A percentile compares a stretch with the other conserved stretches of the same genome.
These are phyloP conservation scores for Sphaerobolus stellatus DNA, from an alignment of 1,284 basidiomycete species.

Conservation along the genomic window DNA sequence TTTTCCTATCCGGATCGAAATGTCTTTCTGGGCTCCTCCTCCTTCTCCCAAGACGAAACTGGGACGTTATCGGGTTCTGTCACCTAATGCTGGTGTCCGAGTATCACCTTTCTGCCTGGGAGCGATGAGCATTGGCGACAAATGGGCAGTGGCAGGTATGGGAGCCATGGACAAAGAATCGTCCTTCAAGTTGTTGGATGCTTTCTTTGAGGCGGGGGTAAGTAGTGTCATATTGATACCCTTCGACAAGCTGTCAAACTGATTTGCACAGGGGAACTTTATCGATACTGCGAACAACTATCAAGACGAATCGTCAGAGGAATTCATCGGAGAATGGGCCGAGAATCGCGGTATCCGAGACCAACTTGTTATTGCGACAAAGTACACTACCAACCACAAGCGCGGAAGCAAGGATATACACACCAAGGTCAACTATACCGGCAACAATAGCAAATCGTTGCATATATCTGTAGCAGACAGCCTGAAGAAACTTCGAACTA, in stretches of 20 bases:
- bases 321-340: conserved; percentile 45
- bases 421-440: conserved; percentile 44
- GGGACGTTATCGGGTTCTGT: conserved; percentile 43
- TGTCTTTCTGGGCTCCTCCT: too few species aligned
- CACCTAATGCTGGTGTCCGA: conserved; percentile 43
- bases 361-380: conserved; percentile 46
- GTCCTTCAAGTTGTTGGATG: conserved; percentile 42
- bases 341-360: conserved; percentile 39
- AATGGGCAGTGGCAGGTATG: conserved; percentile 37
- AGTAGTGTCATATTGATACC: neutral
- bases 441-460: conserved; percentile 49
- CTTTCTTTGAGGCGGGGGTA: conserved; percentile 37
- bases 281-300: conserved; percentile 51
- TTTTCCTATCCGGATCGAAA: too few species aligned
- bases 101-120: conserved; percentile 58
- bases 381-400: conserved; percentile 39
- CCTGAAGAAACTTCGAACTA: conserved; percentile 56
- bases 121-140: conserved; percentile 50
- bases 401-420: conserved; percentile 21
- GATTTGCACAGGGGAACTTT: conserved; percentile 43
- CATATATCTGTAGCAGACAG: conserved; percentile 45
- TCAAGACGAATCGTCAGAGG: conserved; percentile 33
- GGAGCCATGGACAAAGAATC: conserved; percentile 38
- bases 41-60: conserved; percentile 37
- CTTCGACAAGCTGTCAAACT: neutral